These are phyloP conservation scores for Tulasnella sp. DNA, from an alignment of 768 basidiomycete species.

Conservation along the genomic window DNA sequence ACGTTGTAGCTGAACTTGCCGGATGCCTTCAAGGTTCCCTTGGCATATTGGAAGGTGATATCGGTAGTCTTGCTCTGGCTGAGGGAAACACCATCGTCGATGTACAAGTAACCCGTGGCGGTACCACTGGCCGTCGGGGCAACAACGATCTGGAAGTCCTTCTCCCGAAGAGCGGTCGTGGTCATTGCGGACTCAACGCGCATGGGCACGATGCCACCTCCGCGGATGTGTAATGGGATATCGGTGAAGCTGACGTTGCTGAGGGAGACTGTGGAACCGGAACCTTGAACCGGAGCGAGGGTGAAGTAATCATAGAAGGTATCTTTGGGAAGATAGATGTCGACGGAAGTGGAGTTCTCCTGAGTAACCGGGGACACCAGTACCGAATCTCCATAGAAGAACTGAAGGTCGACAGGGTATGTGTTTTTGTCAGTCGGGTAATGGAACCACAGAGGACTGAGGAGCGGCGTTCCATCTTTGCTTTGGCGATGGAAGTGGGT, in stretches of 20 bases:
- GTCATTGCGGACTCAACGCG: constrained; percentile 48
- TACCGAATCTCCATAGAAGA: constrained; percentile 55
- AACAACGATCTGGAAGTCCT: constrained; percentile 51
- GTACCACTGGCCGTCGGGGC: constrained; percentile 43
- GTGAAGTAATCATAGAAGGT: constrained; percentile 54
- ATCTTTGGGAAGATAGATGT: constrained; percentile 51
- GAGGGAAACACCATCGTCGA: constrained; percentile 42
- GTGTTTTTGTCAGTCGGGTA: constrained; percentile 53
- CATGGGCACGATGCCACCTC: constrained; percentile 48
- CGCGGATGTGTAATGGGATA: constrained; percentile 52
- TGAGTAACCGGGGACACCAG: constrained; percentile 59
- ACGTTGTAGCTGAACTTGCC: constrained; percentile 23
- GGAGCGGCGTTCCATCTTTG: constrained; percentile 48
- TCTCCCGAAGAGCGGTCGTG: constrained; percentile 40
- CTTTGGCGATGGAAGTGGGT: constrained; percentile 53
- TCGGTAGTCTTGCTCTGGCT: constrained; percentile 10
- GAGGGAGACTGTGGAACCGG: constrained; percentile 32
- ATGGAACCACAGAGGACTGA: constrained; percentile 54
- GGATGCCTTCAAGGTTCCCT: constrained; percentile 15
- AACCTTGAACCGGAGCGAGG: constrained; percentile 37
- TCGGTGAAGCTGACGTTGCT: constrained; percentile 38
- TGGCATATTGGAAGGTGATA: constrained; percentile 17
- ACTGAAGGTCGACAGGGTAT: constrained; percentile 51
- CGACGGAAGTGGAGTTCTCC: constrained; percentile 45
- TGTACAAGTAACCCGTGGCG: constrained; percentile 44